Conservation (phyloP, 768 basidiomycete species). For the Agaricus sinodeliciosus region DNA sequence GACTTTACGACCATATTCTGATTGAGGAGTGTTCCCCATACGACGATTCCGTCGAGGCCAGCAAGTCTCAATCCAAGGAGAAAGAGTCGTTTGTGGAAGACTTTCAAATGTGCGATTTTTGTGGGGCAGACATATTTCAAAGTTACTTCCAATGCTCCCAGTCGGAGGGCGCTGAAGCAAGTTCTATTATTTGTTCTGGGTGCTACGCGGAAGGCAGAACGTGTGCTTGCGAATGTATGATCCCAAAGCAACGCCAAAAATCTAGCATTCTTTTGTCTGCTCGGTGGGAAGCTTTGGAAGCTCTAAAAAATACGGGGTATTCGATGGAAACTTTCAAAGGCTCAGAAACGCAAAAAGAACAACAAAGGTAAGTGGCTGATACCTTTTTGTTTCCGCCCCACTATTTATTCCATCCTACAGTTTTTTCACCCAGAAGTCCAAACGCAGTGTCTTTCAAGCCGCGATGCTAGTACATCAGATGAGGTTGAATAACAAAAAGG, state of each 20-base stretch:
- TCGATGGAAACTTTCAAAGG: not conserved
- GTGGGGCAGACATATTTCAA: conserved; percentile 75
- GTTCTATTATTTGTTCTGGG: conserved; percentile 52
- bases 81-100: conserved; percentile 12
- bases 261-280: conserved; percentile 3
- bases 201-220: conserved; percentile 77
- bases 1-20: conserved; percentile 46
- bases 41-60: not conserved
- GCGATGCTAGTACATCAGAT: conserved; percentile 1
- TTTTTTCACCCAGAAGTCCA: not conserved
- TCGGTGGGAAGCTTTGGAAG: conserved; percentile 11
- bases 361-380: not conserved
- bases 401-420: not conserved
- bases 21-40: conserved; percentile 33
- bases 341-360: not conserved
- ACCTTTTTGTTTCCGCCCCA: not conserved
- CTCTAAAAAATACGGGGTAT: conserved; percentile 3
- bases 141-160: conserved; percentile 66
- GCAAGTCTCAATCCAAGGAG: not conserved
- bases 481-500: not conserved
- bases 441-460: conserved; percentile 4
- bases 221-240: conserved; percentile 60
- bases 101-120: conserved; percentile 65
- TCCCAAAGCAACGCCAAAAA: conserved; percentile 41
- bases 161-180: conserved; percentile 38